Base-by-base conservation (phyloP, 2,329 filamentous ascomycete genomes). In the Pleomassaria siparia region DNA sequence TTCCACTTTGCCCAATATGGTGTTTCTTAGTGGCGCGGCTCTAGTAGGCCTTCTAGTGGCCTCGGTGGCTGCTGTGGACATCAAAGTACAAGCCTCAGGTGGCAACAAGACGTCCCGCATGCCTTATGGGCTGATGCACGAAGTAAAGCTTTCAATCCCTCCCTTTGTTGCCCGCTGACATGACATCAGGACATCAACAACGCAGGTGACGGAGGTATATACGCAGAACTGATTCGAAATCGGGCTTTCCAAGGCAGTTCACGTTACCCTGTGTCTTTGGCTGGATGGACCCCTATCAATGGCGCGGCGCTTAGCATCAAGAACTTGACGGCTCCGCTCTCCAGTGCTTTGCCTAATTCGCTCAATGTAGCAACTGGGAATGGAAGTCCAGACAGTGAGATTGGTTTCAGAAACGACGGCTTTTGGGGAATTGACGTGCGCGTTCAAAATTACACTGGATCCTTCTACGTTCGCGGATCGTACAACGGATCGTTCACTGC, bases 201-300 rank as follows among this genome's bases (percentile, higher is more conserved):
- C 64, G 83, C 80, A 2, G 84, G 85, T 1, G 85, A 88, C 59
- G 85, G 85, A 15, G 85, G 85, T 3, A 79, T 88, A 50, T 88
- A 88, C 62, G 85, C 82, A 37, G 84, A 89, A 58, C 67, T 88
- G 37, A 79, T 88, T 50, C 78, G 76, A 40, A 88, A 88, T 66
- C 77, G 84, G 32, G 86, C 84, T 10, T 87, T 89, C 58, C 85
- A 88, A 64, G 73, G 72, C 24, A 51, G 44, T 32, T 16, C 25
- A 13, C 26, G 21, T 8, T 53, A 43, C 33, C 54, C 51, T 15
- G 40, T 44, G 5, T 46, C 46, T 4, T 80, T 81, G 56, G 74
- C 69, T 2, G 78, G 76, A 10, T 81, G 76, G 7, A 80, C 81
- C 62, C 78, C 78, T 63, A 75, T 83, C 24, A 76, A 74, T 44